Percentiles rank a stretch among this genome's conserved stretches.
These are phyloP conservation scores for Beta macrorhiza DNA, from an alignment of 179 eudicot genomes.

Conservation along the genomic window DNA sequence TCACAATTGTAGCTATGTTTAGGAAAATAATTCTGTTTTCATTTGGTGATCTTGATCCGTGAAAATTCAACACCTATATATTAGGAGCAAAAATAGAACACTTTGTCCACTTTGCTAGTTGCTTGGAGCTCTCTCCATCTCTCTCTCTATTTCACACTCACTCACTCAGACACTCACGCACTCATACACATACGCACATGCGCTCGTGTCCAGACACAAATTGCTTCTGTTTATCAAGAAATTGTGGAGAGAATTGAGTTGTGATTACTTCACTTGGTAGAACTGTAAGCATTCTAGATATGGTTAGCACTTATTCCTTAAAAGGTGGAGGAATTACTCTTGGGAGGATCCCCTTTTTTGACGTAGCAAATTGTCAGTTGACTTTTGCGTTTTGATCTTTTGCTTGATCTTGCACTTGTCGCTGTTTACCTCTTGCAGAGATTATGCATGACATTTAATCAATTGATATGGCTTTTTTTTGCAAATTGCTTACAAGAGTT, in stretches of 20 bases:
- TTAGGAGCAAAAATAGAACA: neutral
- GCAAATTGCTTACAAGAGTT: neutral
- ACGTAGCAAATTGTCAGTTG: neutral
- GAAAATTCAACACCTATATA: neutral
- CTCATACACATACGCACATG: neutral
- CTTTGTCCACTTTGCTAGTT: neutral
- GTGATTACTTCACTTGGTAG: neutral
- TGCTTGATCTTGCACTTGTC: neutral
- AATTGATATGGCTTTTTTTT: slow-evolving; percentile 3
- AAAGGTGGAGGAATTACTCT: neutral
- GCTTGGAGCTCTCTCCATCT: neutral
- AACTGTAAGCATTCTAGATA: neutral
- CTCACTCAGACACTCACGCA: too few species aligned
- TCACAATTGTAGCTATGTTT: too few species aligned
- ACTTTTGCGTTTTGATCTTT: neutral
- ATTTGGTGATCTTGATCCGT: neutral
- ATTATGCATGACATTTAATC: neutral
- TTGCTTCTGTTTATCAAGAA: neutral
- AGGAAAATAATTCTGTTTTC: neutral
- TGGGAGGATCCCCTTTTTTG: neutral
- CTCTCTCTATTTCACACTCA: too few species aligned
- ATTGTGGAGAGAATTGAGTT: neutral
- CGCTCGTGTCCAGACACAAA: neutral
- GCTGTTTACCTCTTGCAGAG: neutral
- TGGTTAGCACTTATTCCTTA: neutral